Evolutionary conservation across 1,139 yeast species (phyloP), one percentile per base, ranked within the genome.

Genomic region (Yamadazyma taylorii): DNA sequence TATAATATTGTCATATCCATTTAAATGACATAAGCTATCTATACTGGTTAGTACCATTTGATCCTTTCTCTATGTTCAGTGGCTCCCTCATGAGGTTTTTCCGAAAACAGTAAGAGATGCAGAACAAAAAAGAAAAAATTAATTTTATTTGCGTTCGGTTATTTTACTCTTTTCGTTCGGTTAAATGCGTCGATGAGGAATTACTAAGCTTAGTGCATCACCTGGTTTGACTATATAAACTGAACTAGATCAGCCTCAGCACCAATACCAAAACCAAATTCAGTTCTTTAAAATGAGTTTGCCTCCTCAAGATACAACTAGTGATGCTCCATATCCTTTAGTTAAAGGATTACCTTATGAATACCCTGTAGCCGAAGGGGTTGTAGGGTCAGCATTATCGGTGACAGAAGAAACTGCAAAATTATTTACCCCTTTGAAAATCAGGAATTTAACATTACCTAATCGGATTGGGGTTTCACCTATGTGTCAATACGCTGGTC

Each of bases 401-500:
- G 30, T 40, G 4, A 37, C 35, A 9, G 40, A 32, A 24, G 15
- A 38, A 5, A 41, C 48, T 5, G 56, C 57, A 2, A 46, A 44
- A 30, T 35, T 55, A 7, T 56, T 55, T 34, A 49, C 43, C 33
- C 59, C 56, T 3, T 45, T 54, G 29, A 48, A 50, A 26, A 41
- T 55, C 34, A 55, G 57, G 6, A 55, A 56, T 22, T 34, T 72
- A 35, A 54, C 58, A 0, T 48, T 78, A 21, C 70, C 67, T n/a
- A 79, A 78, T 47, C 60, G 82, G 47, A 53, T 78, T 7, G 78
- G 75, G 13, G 80, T 79, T 12, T 68, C 84, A 1, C 85, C 85
- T 30, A 77, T 79, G 83, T 74, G 81, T 51, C 74, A 64, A 40
- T 78, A 78, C 53, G 66, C 80, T 1, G 68, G 75, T 4, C 45